Evolutionary conservation across 768 basidiomycete species (phyloP), one percentile per base, ranked within the genome.

Genomic region (Pleurotus eryngii): DNA sequence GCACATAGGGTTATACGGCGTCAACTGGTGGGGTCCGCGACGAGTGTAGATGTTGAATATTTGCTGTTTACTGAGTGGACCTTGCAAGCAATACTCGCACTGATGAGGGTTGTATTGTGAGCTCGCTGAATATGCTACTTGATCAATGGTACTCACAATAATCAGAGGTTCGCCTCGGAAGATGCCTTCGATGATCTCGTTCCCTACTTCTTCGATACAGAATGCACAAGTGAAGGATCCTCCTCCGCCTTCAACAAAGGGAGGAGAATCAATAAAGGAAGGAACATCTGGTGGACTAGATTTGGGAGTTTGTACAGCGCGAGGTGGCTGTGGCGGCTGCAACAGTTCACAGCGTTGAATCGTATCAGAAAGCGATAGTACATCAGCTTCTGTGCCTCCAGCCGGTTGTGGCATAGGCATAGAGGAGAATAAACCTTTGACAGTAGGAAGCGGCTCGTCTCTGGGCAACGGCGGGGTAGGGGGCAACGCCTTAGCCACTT

Each of bases 81-180:
- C 51, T 22, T n/a, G 18, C 9, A 54, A 26, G 38, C 51, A 54
- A 12, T 40, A 22, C 24, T 54, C 51, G 15, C 51, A 54, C 51
- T 54, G 27, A 3, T 7, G 24, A n/a, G 24, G 2, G 9, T 17
- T 49, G 22, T 7, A 9, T 17, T 24, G 11, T 17, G 9, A n/a
- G 18, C 17, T 5, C 18, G 17, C 9, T 17, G n/a, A 45, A 22
- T 51, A 22, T 40, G 5, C n/a, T 17, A 17, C 5, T 15, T 2
- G 22, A n/a, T 8, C 39, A 7, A 26, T 3, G 9, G 6, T 4
- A 40, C 51, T 42, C 20, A 54, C 51, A 3, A 54, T 24, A 7
- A 38, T 54, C 4, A 54, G 22, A 42, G 51, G 38, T 3, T 42
- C 51, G 24, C 17, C 37, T 39, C 24, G 39, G 8, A 39, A 40